Conservation (phyloP, 345 rosid species). For the Acer saccharum region DNA sequence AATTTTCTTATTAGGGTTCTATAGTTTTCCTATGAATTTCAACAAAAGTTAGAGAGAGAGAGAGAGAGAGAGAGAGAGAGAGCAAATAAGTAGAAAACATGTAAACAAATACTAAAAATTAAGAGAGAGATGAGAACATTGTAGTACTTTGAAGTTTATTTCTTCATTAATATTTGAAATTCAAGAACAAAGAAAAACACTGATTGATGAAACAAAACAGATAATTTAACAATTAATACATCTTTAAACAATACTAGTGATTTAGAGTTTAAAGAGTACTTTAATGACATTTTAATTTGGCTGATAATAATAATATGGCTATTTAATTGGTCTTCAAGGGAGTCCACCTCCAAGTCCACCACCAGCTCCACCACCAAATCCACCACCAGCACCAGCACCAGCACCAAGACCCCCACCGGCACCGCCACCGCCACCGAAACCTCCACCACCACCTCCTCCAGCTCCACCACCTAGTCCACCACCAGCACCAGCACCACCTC, state of each 20-base stretch:
- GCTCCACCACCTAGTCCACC: slow-evolving; percentile 37
- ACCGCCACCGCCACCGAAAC: slow-evolving; percentile 30
- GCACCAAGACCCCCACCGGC: slow-evolving; percentile 19
- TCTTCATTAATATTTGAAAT: not conserved
- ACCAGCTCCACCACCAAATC: slow-evolving; percentile 32
- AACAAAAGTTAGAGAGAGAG: too few relatives aligned
- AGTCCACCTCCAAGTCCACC: slow-evolving; percentile 39
- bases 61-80: too few relatives aligned
- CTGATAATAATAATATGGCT: not conserved
- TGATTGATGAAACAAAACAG: not conserved
- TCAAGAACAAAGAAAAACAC: not conserved
- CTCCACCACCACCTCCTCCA: slow-evolving; percentile 37
- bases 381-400: slow-evolving; percentile 22
- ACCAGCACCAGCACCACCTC: slow-evolving; percentile 33
- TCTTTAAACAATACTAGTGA: not conserved
- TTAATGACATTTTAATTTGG: not conserved
- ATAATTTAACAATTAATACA: not conserved
- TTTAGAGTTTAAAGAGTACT: not conserved
- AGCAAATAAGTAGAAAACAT: too few relatives aligned
- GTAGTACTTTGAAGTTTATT: too few relatives aligned
- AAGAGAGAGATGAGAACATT: not conserved
- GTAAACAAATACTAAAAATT: too few relatives aligned
- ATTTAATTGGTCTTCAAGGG: slow-evolving; percentile 21
- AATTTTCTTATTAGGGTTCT: not conserved
- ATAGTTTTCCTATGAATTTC: not conserved